Conservation (phyloP, 257 asterid species). For the Capsicum baccatum region DNA sequence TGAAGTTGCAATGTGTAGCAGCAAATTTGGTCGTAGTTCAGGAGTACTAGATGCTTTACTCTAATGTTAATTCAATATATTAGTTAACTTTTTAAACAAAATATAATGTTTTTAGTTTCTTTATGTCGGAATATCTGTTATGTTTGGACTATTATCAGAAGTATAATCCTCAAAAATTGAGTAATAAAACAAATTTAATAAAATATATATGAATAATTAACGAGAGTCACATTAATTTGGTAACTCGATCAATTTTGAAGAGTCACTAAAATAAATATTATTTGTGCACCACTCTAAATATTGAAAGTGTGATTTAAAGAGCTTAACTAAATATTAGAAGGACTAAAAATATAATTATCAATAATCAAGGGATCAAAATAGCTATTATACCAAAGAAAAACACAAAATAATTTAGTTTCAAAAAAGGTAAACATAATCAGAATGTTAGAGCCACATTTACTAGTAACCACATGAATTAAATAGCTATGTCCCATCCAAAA, state of each 20-base stretch:
- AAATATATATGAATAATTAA: too few species aligned
- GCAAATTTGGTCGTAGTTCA: too few species aligned
- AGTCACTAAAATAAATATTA: background rate
- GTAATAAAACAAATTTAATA: too few species aligned
- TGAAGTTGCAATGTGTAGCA: too few species aligned
- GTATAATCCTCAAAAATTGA: too few species aligned
- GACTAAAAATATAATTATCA: background rate
- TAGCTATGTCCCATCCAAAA: background rate
- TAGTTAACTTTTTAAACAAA: background rate
- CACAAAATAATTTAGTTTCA: background rate
- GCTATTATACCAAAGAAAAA: background rate
- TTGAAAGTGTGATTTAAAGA: background rate
- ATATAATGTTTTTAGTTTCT: background rate
- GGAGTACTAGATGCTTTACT: too few species aligned
- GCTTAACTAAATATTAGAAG: background rate
- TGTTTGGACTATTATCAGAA: background rate
- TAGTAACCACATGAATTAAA: conserved; percentile 25
- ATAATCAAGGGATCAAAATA: background rate
- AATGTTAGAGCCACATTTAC: background rate
- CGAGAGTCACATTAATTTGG: too few species aligned
- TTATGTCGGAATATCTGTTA: background rate
- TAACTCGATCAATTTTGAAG: background rate
- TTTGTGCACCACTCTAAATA: background rate
- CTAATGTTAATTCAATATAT: background rate
- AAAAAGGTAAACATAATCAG: background rate